Evolutionary conservation across 345 rosid genomes (phyloP).

Genomic region (Lenwebbia sp.): DNA sequence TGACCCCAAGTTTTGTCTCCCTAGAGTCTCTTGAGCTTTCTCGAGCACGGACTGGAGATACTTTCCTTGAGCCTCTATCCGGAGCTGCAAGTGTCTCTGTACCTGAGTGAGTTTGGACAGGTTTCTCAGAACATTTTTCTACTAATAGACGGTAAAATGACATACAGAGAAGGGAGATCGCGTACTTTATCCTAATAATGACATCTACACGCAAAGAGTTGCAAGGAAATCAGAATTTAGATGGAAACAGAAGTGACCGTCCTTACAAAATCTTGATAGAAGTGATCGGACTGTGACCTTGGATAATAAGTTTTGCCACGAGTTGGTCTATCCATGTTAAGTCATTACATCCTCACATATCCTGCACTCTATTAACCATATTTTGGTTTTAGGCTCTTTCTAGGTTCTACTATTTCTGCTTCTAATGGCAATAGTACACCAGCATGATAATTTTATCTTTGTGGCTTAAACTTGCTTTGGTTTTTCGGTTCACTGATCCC

Average conservation of each 20-base stretch:
- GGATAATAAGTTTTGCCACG: not conserved
- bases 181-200: not conserved
- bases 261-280: not conserved
- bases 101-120: constrained; percentile 8
- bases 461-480: not conserved
- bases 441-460: not conserved
- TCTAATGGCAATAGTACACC: not conserved
- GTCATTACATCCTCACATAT: not conserved
- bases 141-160: not conserved
- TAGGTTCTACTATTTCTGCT: not conserved
- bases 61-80: constrained; percentile 32
- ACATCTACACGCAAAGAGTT: not conserved
- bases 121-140: not conserved
- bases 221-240: not conserved
- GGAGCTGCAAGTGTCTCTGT: constrained; percentile 26
- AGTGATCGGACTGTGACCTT: not conserved
- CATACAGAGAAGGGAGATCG: not conserved
- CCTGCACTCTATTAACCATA: not conserved
- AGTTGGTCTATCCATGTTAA: not conserved
- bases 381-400: not conserved
- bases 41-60: constrained; percentile 21
- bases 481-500: not conserved
- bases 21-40: constrained; percentile 29
- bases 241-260: not conserved
- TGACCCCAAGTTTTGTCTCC: constrained; percentile 51